Base-by-base conservation (phyloP, 83 land plant genomes). In the Larix sibirica region DNA sequence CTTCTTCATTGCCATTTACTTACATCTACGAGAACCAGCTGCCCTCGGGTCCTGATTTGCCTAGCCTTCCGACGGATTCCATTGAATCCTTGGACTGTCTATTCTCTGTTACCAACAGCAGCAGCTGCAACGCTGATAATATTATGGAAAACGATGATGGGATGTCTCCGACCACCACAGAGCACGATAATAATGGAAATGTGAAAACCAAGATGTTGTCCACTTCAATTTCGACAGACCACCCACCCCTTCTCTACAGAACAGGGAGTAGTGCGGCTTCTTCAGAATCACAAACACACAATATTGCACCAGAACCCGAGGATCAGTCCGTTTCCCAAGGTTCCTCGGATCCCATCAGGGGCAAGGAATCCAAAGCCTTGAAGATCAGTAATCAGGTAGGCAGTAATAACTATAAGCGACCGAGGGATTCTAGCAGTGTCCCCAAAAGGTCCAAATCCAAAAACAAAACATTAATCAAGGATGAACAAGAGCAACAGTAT, bases 361-460 rank as follows among this genome's bases (percentile, higher is more conserved):
- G 13, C 36, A 67, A 67, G 33, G 50, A 47, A 47, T 67, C 70
- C 70, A 67, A 67, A 17, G 70, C 70, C 16, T 12, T 67, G 38
- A 67, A 67, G 70, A 31, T 0, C 73, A 69, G 38, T 33, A 20
- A 6, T 36, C 33, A 69, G 38, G 56, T 50, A 12, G 56, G 13
- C 56, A 50, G 44, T 42, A 42, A 42, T 42, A 42, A 42, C 44
- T 42, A 50, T 50, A 50, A 50, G 56, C 56, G 56, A 50, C 56
- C 13, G 13, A 50, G 56, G 56, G 56, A 50, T 50, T 10, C 36
- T 31, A 66, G 14, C 26, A 10, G 17, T 31, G 31, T 12, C 12
- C 69, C 69, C 17, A 66, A 66, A 66, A 50, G 56, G 56, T 16
- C 69, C 69, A 69, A 69, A 36, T 68, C 71, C 71, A 68, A 33